Conservation (phyloP, 2,329 filamentous ascomycete species). For the Botrytis elliptica region DNA sequence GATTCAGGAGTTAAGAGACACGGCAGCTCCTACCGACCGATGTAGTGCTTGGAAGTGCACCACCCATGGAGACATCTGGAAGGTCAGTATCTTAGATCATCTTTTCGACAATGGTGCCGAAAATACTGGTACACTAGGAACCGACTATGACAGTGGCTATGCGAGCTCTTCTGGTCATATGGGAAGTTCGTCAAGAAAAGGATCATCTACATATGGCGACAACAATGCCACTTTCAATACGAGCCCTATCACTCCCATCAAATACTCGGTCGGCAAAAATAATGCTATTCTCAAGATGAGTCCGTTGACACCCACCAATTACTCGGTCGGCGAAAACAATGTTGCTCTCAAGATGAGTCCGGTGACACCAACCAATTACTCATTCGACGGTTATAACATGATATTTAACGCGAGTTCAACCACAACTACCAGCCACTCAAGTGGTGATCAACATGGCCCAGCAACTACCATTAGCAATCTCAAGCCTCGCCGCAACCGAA, state of each 20-base stretch:
- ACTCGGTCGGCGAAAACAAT: neutral
- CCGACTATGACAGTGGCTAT: neutral
- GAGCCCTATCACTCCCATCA: neutral
- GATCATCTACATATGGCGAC: neutral
- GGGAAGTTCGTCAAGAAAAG: neutral
- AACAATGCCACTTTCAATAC: neutral
- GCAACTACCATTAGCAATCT: neutral
- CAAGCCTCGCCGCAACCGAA: neutral
- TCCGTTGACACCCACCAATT: neutral
- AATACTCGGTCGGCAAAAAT: neutral
- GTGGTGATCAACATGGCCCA: no score
- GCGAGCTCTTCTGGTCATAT: neutral
- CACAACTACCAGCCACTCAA: neutral
- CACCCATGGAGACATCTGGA: neutral
- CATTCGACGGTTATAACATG: neutral
- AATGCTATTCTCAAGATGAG: neutral
- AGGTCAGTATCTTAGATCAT: neutral
- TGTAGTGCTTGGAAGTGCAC: slow-evolving; percentile 8
- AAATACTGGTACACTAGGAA: neutral
- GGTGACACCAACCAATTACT: neutral
- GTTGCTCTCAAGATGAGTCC: neutral
- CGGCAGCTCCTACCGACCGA: no score
- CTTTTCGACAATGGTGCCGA: neutral
- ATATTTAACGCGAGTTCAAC: neutral
- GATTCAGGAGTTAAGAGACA: neutral